phyloP scores from a whole-genome alignment of 441 rosid species.

The Monsonia emarginata region DNA sequence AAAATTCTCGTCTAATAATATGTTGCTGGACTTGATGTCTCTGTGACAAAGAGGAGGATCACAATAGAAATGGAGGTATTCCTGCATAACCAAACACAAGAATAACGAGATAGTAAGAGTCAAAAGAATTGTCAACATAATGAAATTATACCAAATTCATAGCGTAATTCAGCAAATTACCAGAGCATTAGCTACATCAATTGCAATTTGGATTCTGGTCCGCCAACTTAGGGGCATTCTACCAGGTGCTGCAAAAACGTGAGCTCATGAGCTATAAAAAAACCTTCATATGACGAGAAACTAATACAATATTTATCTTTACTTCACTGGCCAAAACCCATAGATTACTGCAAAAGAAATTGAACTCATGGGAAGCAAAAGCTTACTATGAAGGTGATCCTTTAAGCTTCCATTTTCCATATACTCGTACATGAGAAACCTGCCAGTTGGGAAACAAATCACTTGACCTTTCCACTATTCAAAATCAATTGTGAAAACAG shows the following conservation, averaged over 20 bases:
- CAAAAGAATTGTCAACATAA: conserved; percentile 5
- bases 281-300: conserved; percentile 7
- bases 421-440: conserved; percentile 81
- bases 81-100: conserved; percentile 41
- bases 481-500: not conserved
- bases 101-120: conserved; percentile 10
- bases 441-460: conserved; percentile 20
- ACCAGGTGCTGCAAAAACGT: conserved; percentile 38
- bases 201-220: conserved; percentile 74
- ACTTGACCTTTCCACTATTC: not conserved
- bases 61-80: conserved; percentile 89
- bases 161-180: conserved; percentile 33
- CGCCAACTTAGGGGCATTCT: conserved; percentile 69
- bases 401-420: conserved; percentile 88
- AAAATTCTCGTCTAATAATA: conserved; percentile 69
- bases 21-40: conserved; percentile 91
- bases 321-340: not conserved
- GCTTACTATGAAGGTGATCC: conserved; percentile 76
- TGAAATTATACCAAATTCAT: conserved; percentile 14
- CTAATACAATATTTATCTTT: not conserved
- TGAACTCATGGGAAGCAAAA: conserved; percentile 13
- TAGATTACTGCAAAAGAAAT: not conserved
- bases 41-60: conserved; percentile 95
- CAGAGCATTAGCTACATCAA: conserved; percentile 92
- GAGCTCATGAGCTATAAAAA: not conserved